Base-by-base conservation (phyloP, 192 early-diverging fungal species). In the Rhizoclosmatium globosum region DNA sequence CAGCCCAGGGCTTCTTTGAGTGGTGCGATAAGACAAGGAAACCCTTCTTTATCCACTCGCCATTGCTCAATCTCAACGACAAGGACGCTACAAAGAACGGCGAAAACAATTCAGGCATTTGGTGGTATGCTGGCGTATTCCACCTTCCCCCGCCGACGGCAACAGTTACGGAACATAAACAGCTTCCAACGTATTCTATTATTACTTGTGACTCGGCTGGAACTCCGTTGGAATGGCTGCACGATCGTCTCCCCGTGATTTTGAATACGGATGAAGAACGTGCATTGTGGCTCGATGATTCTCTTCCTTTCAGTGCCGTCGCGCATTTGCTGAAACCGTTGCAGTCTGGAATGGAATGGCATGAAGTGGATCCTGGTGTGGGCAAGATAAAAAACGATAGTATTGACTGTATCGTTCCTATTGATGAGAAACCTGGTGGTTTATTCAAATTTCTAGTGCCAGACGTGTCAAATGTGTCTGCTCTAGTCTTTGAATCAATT, bases 91-190 rank as follows among this genome's bases (percentile, higher is more conserved):
- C 62, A 2, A 38, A 19, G n/a, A 1, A 0, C 46, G 48, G 21
- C 39, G 64, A 13, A 62, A 68, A 68, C 67, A 74, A 38, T 19
- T 46, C 58, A 64, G 61, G 56, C 58, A 64, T 86, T 38, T 39
- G 84, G 78, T 79, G 46, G 57, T 74, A 85, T 50, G 85, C 83
- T 11, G 82, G 78, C 7, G 41, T 86, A 4, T 86, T 67, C 83
- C 94, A 94, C 23, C 89, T 90, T 76, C 89, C 87, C 47, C 88
- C 89, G 73, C 88, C 87, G 64, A 85, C 85, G 21, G 84, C 85
- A 58, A 67, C 81, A 48, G 19, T 39, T 39, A 23, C 2, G 9
- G 53, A 21, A 41, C 31, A 31, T 31, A 31, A 31, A 31, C 31
- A 31, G 31, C 2, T 65, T 7, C 57, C 78, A 38, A 21, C 82